Evolutionary conservation across 2,329 filamentous ascomycete genomes (phyloP).

Genomic region (Colletotrichum spinosum): DNA sequence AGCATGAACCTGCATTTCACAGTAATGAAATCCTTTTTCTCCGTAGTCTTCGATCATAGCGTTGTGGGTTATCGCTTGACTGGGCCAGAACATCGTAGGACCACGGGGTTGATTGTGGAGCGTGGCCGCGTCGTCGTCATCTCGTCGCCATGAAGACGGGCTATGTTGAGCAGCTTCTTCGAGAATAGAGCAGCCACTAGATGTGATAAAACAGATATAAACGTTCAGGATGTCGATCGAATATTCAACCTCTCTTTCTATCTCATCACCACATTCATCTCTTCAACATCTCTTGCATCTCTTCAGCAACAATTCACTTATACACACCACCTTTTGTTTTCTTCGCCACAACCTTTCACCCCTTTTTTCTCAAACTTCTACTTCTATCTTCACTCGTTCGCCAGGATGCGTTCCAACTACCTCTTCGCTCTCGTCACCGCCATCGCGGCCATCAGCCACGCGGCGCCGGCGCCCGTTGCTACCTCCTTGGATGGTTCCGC

Average conservation of each 20-base stretch:
- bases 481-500: conserved; percentile 7
- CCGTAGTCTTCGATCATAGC: conserved; percentile 21
- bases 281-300: conserved; percentile 21
- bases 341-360: neutral
- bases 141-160: conserved; percentile 9
- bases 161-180: neutral
- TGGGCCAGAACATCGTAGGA: conserved; percentile 16
- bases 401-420: conserved; percentile 32
- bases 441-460: conserved; percentile 29
- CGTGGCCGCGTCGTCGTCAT: conserved; percentile 17
- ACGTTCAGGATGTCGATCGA: neutral
- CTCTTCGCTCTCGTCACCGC: conserved; percentile 30
- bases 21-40: conserved; percentile 7
- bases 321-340: conserved; percentile 6
- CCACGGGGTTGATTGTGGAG: conserved; percentile 23
- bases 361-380: neutral
- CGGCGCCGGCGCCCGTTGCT: conserved; percentile 31
- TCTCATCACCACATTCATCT: conserved; percentile 24
- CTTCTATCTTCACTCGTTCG: conserved; percentile 16
- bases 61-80: conserved; percentile 11
- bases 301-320: conserved; percentile 19
- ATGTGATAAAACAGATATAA: conserved; percentile 19
- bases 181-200: neutral
- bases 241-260: neutral
- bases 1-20: conserved; percentile 10